Evolutionary conservation across 352 stramenopile species (phyloP), one percentile per base, ranked within the genome.

Genomic region (Pythium scleroteichum): DNA sequence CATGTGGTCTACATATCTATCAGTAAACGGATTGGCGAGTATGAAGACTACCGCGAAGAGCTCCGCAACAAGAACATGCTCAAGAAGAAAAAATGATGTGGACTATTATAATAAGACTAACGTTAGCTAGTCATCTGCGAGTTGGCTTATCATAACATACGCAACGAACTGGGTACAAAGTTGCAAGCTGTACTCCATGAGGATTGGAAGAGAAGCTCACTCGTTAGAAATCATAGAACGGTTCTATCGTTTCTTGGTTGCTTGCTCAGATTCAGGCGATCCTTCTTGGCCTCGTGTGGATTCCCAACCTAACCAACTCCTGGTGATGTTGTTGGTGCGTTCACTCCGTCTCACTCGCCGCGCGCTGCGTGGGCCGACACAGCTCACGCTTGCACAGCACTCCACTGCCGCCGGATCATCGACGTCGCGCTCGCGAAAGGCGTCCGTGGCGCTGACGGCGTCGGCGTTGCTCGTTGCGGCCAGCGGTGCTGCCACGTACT

Each of bases 11-110:
- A n/a, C n/a, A 17, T 53, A 20, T 46, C 14, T 39, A 39, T 46
- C 47, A 91, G 84, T 73, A 75, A 79, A 66, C 71, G 85, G 5
- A 81, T 81, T 63, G 86, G 86, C 16, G 86, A 94, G 58, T 91
- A 90, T 55, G 86, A 95, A 66, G 86, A 95, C 62, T 90, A 82
- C 56, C 59, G 64, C 62, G 86, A 95, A 71, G 86, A 93, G 46
- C 72, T 92, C 48, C 84, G 86, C 62, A 93, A 95, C 57, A 87
- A 91, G 68, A 90, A 92, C 52, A 53, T 92, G 64, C 90, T 90
- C 56, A 90, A 89, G 71, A 87, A 84, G 51, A 88, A 84, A 61
- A 74, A 76, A 50, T 85, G 59, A 79, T 14, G 12, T 5, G 4
- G 16, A 27, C 8, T n/a, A 35, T 35, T 35, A 35, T 35, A 10